Evolutionary conservation across 805 yeast species (phyloP).

Genomic region (Metschnikowia borealis): DNA sequence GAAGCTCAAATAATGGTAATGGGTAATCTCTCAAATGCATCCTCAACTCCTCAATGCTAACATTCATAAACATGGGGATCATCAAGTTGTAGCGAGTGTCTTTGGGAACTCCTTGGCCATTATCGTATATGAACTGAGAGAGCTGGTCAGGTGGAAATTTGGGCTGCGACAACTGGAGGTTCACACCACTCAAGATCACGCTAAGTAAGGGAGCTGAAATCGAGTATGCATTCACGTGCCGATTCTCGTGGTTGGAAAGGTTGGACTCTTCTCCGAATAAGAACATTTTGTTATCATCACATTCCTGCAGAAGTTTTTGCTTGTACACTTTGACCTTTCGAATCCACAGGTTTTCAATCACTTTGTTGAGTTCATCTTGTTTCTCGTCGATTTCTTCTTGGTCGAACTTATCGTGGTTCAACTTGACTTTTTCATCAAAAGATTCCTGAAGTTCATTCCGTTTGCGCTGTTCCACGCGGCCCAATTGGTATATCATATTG

Average conservation of each 20-base stretch:
- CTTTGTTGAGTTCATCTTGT: slow-evolving; percentile 5
- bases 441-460: slow-evolving; percentile 28
- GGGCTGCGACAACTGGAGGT: slow-evolving; percentile 24
- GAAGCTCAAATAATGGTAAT: slow-evolving; percentile 73
- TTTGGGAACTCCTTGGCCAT: slow-evolving; percentile 81
- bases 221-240: slow-evolving; percentile 28
- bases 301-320: slow-evolving; percentile 11
- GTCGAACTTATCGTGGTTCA: background rate
- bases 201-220: slow-evolving; percentile 34
- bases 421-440: slow-evolving; percentile 14
- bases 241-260: slow-evolving; percentile 18
- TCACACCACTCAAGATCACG: slow-evolving; percentile 26
- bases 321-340: slow-evolving; percentile 51
- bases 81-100: slow-evolving; percentile 65
- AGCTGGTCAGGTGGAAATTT: slow-evolving; percentile 35
- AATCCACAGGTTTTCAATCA: slow-evolving; percentile 52
- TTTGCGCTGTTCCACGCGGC: slow-evolving; percentile 37
- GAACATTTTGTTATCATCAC: slow-evolving; percentile 20
- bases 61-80: slow-evolving; percentile 59
- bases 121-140: slow-evolving; percentile 57
- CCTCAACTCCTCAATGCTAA: slow-evolving; percentile 57
- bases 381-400: slow-evolving; percentile 3
- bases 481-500: slow-evolving; percentile 40
- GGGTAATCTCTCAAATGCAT: slow-evolving; percentile 83
- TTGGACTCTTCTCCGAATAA: slow-evolving; percentile 34